Base-by-base conservation (phyloP, 2,329 filamentous ascomycete species). In the Aspergillus jensenii region DNA sequence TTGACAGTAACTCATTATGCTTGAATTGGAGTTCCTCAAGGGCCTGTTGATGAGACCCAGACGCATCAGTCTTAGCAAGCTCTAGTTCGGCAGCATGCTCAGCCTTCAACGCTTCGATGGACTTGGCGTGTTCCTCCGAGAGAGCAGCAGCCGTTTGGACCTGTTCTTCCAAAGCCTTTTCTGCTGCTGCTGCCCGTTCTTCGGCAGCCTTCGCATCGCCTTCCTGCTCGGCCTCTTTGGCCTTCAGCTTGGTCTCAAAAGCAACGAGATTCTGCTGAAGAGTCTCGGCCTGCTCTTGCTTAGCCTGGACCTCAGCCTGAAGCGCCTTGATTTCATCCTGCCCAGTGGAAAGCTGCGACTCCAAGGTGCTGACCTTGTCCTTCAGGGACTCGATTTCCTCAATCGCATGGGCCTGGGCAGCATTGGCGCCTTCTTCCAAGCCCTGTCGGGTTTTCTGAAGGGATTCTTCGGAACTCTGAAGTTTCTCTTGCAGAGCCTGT, bases 261-360 rank as follows among this genome's bases (percentile, higher is more conserved):
- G 71, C 65, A 49, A 70, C 63, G 44, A 79, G 62, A 17, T 67
- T 74, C 46, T 72, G 70, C 52, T 76, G 72, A 8, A 79, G 65
- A 9, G 67, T 66, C 44, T 73, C 70, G 1, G 73, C 73, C 58
- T 76, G 70, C 23, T 70, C 64, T 19, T 75, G 68, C 56, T 76
- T 76, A 58, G 59, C 64, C 25, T 73, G 68, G 27, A 77, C 65
- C 45, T 72, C 66, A 39, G 66, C 65, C 52, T 76, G 66, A 23
- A 75, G 63, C 33, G 70, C 63, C 57, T 74, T 67, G 58, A 76
- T 71, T 61, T 74, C 64, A 41, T 65, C 65, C 11, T 67, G 66
- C 25, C 68, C 70, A 7, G 68, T 66, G 2, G 68, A 66, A 31
- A 74, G 58, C 35, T 71, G 68, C 6, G 67, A 63, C 57, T 76